Evolutionary conservation across 345 rosid genomes (phyloP), one percentile per base, ranked within the genome.

Genomic region (Populus tremula): DNA sequence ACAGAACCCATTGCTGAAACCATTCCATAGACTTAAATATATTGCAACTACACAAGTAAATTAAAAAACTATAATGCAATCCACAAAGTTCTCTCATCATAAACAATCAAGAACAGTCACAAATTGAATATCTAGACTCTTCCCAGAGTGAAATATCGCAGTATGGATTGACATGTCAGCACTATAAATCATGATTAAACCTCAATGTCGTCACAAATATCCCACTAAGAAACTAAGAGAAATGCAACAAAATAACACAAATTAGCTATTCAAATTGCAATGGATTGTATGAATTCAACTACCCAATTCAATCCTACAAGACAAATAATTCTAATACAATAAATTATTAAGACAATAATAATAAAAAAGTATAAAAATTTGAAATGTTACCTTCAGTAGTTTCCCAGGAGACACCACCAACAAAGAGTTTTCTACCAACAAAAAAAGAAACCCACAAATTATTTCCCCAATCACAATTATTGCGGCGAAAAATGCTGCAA

Each of bases 371-470:
- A 71, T 25, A 36, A 64, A 31, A 71, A 47, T 23, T 31, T 31
- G 5, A 29, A 53, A 47, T 11, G 4, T 12, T 76, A 82, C 84
- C 84, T 82, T 66, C 78, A 50, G 79, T 62, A 65, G 84, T 78
- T 35, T 78, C 81, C 84, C 84, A 82, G 25, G 84, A 82, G 69
- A 82, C 67, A 31, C 84, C 84, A 25, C 84, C 84, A 70, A 82
- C 84, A 56, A 82, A 82, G 76, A 82, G 84, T 64, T 82, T 82
- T 69, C 84, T 82, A 74, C 43, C 77, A 77, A 25, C 62, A 82
- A 74, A 31, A 69, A 77, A 4, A 69, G 69, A 67, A 72, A 71
- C 65, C 63, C 56, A 74, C 12, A 76, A 70, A 63, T 75, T 70
- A 71, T 75, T 38, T 47, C 70, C 33, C 65, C 68, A 59, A 6